Conservation (phyloP, 1,284 basidiomycete species). For the Boletus smithii region DNA sequence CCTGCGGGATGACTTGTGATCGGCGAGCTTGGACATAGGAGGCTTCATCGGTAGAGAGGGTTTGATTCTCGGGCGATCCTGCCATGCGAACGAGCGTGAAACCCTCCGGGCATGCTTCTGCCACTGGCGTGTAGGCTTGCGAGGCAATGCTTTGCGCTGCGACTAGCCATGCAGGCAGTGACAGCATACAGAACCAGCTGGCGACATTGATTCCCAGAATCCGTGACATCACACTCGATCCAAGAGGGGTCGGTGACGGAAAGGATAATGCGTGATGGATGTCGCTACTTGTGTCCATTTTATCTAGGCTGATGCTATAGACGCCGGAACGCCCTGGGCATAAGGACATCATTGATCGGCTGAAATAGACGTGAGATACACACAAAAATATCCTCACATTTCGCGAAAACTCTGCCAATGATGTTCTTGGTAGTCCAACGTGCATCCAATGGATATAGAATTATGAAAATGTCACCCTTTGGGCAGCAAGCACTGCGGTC, state of each 20-base stretch:
- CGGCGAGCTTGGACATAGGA: slow-evolving; percentile 33
- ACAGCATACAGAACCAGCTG: slow-evolving; percentile 17
- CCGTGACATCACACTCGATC: not conserved
- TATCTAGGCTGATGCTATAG: not conserved
- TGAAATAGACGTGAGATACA: not conserved
- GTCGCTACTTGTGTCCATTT: not conserved
- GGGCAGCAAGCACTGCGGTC: not conserved
- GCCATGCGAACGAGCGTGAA: slow-evolving; percentile 36
- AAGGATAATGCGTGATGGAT: not conserved
- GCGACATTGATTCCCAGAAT: not conserved
- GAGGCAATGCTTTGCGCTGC: slow-evolving; percentile 27
- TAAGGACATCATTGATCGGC: not conserved
- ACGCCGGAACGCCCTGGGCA: not conserved
- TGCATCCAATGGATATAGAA: not conserved
- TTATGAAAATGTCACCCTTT: too few species aligned
- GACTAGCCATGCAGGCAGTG: slow-evolving; percentile 4
- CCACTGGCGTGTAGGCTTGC: slow-evolving; percentile 26
- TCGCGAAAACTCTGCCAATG: not conserved
- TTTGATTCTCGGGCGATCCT: slow-evolving; percentile 27
- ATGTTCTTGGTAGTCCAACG: not conserved
- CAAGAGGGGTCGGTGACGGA: not conserved
- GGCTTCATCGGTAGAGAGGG: slow-evolving; percentile 31
- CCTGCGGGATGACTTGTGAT: slow-evolving; percentile 28
- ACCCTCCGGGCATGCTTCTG: slow-evolving; percentile 27
- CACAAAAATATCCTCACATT: not conserved